Evolutionary conservation across 2,329 filamentous ascomycete species (phyloP).

Genomic region (Geoglossum cookeanum): DNA sequence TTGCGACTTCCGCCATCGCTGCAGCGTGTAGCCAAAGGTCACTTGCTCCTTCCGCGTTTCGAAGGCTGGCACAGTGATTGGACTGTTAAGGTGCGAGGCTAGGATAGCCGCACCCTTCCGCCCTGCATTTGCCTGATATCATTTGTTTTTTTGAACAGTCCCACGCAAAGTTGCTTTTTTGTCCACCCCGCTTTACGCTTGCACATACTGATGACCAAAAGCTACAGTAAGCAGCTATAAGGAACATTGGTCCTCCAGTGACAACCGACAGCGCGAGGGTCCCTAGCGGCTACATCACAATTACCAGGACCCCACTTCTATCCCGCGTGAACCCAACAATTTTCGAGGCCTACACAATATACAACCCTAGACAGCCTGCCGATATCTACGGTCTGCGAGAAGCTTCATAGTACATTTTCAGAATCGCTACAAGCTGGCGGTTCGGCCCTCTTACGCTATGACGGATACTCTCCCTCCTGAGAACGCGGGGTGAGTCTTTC

Average conservation of each 20-base stretch:
- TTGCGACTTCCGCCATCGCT: too few relatives aligned
- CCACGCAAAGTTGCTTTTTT: not conserved
- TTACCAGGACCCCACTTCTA: not conserved
- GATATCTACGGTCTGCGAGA: not conserved
- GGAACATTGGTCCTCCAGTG: not conserved
- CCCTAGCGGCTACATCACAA: not conserved
- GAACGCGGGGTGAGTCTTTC: conserved; percentile 30
- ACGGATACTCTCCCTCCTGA: conserved; percentile 30
- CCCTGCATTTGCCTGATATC: conserved; percentile 1
- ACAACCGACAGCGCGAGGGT: not conserved
- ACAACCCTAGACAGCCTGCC: not conserved
- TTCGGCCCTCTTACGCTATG: conserved; percentile 19
- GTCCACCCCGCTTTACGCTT: not conserved
- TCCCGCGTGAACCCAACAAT: not conserved
- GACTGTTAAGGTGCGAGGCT: not conserved
- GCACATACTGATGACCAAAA: not conserved
- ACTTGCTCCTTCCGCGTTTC: not conserved
- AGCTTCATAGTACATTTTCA: not conserved
- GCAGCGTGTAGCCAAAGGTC: not conserved
- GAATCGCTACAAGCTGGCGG: not conserved
- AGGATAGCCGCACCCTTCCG: not conserved
- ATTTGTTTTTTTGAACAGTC: not conserved
- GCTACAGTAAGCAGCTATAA: not conserved
- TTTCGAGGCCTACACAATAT: not conserved
- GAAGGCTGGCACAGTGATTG: not conserved